phyloP scores from a whole-genome alignment of 306 rosid species.

The Cucumis melo region DNA sequence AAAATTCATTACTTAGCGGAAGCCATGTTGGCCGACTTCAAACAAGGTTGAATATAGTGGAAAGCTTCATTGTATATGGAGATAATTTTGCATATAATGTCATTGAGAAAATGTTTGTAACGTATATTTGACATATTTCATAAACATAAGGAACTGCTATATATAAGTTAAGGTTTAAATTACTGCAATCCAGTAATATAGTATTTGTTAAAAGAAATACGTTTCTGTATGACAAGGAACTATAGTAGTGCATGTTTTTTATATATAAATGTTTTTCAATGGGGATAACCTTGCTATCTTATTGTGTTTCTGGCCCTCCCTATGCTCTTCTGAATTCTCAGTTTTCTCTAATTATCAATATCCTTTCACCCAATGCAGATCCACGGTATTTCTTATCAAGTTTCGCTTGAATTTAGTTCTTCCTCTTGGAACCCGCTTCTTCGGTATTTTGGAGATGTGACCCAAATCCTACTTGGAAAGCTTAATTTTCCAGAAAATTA shows the following conservation, averaged over 20 bases:
- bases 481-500: slow-evolving; percentile 5
- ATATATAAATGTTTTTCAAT: neutral
- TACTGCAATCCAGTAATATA: neutral
- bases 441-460: slow-evolving; percentile 28
- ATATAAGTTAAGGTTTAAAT: neutral
- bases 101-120: neutral
- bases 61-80: neutral
- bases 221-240: neutral
- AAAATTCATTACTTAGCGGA: neutral
- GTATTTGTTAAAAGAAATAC: neutral
- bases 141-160: neutral
- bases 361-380: slow-evolving; percentile 22
- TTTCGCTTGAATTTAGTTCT: slow-evolving; percentile 36
- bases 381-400: slow-evolving; percentile 40
- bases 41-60: neutral
- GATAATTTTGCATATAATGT: neutral
- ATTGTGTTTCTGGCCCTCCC: neutral
- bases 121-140: neutral
- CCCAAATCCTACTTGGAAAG: slow-evolving; percentile 28
- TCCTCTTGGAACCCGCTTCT: slow-evolving; percentile 45
- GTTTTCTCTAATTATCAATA: neutral
- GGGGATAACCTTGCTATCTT: neutral
- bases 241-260: neutral
- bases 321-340: neutral
- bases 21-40: neutral